Base-by-base conservation (phyloP, 768 basidiomycete species). In the Tulasnella sp. region DNA sequence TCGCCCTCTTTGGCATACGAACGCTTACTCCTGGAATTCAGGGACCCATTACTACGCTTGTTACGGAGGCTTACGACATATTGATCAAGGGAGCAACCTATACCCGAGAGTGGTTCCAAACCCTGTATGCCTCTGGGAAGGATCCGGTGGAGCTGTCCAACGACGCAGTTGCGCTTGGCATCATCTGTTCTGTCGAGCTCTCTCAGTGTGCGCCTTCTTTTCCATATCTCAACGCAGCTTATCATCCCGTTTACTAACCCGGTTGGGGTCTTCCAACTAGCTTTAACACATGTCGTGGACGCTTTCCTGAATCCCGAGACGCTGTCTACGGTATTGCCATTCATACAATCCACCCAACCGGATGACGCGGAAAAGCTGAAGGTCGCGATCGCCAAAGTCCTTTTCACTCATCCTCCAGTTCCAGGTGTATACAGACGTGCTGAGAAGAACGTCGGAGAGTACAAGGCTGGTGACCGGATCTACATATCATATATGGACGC, bases 391-490 rank as follows among this genome's bases (percentile, higher is more conserved):
- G 74, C 76, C 19, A 88, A 91, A 68, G 84, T 84, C 12, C 68
- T 87, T 61, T 79, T 85, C 87, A 54, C 87, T 50, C 82, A 84
- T 45, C 85, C 87, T 9, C 77, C 82, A 2, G 82, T 89, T 73
- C 77, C 75, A 55, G 86, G 87, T 56, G 78, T 79, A 30, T 82
- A 78, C 65, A 84, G 84, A 66, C 63, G 79, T 70, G 8, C 24
- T 24, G 19, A 61, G 30, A 56, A 43, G 50, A 75, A 80, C 41
- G 72, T 75, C 30, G 72, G 70, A 2, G 67, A 75, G 12, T 65
- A 65, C 1, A 66, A 82, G 49, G 73, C 70, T 55, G 75, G 72
- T 17, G 76, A 82, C 48, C 75, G 74, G 3, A 67, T 88, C 19
- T 89, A 86, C 67, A 67, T 87, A 48, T 75, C 88, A 66, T 70